Evolutionary conservation across 2,329 filamentous ascomycete species (phyloP), one percentile per base, ranked within the genome.

Genomic region (Laburnicola sp.): DNA sequence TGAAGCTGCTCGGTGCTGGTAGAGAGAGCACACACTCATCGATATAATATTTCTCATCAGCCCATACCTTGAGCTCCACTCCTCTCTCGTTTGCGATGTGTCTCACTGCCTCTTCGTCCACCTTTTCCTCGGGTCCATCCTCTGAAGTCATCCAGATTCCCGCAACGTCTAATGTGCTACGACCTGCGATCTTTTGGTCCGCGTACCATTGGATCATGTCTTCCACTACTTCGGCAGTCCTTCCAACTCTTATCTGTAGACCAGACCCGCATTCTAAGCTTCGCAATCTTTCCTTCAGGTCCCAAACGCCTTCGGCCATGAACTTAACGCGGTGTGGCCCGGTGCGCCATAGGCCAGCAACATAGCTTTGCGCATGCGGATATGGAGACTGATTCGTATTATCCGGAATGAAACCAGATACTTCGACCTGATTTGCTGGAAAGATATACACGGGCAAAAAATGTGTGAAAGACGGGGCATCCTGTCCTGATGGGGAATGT

Each of bases 1-100:
- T 11, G 27, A n/a, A n/a, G n/a, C 10, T 11, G 16, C 6, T 26
- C 6, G 32, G 25, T 26, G 10, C 2, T 16, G 42, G 40, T 26
- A 37, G 22, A 11, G 23, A 44, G 26, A 41, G 22, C 53, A 52
- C 87, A 73, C 75, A 92, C 89, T 92, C 87, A 62, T 92, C 86
- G 44, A 92, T 78, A 53, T 86, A 86, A 60, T 89, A 92, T 67
- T 92, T 93, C 70, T 91, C 88, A 60, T 93, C 88, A 0, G 73
- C 70, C 83, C 85, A 91, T 1, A 85, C 51, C 65, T 82, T 82
- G 67, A 90, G 89, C 1, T 83, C 78, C 3, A 85, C 75, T 0
- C 76, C 77, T 2, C 78, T 72, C 9, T 78, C 68, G 22, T 79
- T 71, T 48, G 87, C 85, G 0, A 83, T 65, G 0, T 74, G 66